These are phyloP conservation scores for Paraconiothyrium sp. DNA, from an alignment of 2,329 filamentous ascomycete species.

Conservation along the genomic window DNA sequence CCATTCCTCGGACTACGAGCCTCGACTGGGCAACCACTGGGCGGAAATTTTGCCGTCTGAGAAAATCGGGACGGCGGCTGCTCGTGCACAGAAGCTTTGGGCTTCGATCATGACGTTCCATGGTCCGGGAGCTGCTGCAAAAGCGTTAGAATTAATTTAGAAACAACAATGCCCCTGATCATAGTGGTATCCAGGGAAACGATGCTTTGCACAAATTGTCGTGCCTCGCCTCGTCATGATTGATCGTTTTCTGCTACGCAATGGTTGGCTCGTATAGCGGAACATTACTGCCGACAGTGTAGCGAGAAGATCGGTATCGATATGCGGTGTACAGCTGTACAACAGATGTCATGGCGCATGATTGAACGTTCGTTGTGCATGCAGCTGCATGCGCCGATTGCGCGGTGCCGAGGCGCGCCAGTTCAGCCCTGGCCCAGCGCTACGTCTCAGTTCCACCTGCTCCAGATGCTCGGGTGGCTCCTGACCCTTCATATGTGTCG, in stretches of 20 bases:
- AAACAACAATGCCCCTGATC: conserved; percentile 24
- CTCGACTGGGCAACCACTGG: conserved; percentile 32
- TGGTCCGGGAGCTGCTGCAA: conserved; percentile 25
- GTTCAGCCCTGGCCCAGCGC: conserved; percentile 35
- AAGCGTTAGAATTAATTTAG: conserved; percentile 26
- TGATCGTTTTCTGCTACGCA: background rate
- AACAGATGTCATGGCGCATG: conserved; percentile 44
- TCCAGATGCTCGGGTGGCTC: conserved; percentile 37
- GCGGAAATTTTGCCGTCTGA: conserved; percentile 27
- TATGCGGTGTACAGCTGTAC: conserved; percentile 43
- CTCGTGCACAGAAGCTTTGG: conserved; percentile 40
- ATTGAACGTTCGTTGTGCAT: conserved; percentile 24
- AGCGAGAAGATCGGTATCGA: conserved; percentile 19
- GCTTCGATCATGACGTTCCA: conserved; percentile 39
- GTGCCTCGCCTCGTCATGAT: conserved; percentile 5
- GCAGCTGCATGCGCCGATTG: conserved; percentile 26
- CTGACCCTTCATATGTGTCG: conserved; percentile 34
- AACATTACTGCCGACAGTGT: conserved; percentile 25
- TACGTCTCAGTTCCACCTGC: conserved; percentile 38
- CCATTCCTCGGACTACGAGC: conserved; percentile 33
- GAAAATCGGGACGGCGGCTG: conserved; percentile 28
- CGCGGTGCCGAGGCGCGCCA: conserved; percentile 36
- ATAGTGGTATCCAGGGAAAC: conserved; percentile 37
- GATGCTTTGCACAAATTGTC: conserved; percentile 14
- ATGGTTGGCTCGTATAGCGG: background rate